phyloP scores from a whole-genome alignment of 441 rosid species.

The Croton setiger region DNA sequence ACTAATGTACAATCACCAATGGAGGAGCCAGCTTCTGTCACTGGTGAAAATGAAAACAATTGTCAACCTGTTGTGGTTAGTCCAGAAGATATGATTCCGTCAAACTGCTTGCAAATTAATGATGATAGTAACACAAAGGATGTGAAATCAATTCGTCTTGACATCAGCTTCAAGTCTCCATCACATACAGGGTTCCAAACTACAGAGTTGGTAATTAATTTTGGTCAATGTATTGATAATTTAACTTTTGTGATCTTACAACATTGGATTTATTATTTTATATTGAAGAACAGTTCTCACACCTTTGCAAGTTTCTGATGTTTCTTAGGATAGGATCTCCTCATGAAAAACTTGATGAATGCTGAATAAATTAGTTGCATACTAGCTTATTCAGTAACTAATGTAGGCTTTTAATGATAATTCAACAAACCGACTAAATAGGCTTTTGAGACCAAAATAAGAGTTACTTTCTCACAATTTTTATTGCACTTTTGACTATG shows the following conservation, averaged over 20 bases:
- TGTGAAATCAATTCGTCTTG: conserved; percentile 77
- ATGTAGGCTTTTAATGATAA: neutral
- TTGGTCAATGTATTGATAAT: conserved; percentile 2
- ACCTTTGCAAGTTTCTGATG: too few relatives aligned
- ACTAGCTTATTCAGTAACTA: neutral
- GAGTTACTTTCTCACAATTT: too few relatives aligned
- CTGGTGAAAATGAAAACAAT: conserved; percentile 42
- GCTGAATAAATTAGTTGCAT: too few relatives aligned
- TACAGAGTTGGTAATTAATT: conserved; percentile 66
- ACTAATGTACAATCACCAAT: conserved; percentile 60
- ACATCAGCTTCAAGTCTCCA: conserved; percentile 92
- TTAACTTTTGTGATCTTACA: neutral
- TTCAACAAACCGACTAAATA: neutral
- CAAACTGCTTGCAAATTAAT: conserved; percentile 38
- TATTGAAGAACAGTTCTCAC: too few relatives aligned
- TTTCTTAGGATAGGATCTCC: too few relatives aligned
- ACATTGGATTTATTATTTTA: neutral
- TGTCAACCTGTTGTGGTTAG: conserved; percentile 42
- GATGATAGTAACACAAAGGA: conserved; percentile 36
- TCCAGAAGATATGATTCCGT: conserved; percentile 53
- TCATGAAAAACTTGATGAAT: too few relatives aligned
- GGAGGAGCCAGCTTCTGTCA: conserved; percentile 41
- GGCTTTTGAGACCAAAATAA: too few relatives aligned
- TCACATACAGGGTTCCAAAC: conserved; percentile 98
- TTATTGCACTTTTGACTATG: too few relatives aligned